A percentile compares a stretch with the other conserved stretches of the same genome.
These are phyloP conservation scores for Tolypocladium album DNA, from an alignment of 2,329 filamentous ascomycete species.

Conservation along the genomic window DNA sequence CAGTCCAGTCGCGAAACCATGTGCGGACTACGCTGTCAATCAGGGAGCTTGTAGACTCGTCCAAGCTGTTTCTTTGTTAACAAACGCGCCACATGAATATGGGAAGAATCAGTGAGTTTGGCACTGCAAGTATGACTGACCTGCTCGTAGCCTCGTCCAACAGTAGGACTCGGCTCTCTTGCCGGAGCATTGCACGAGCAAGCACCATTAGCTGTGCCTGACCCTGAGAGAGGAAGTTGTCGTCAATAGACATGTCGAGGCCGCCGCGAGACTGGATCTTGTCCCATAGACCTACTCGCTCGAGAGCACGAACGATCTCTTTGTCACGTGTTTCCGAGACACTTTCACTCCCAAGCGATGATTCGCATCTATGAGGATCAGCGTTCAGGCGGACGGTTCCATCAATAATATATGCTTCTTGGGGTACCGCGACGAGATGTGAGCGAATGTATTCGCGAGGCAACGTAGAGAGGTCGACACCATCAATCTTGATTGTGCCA, in stretches of 20 bases:
- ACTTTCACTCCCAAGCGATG: not conserved
- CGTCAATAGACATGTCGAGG: slow-evolving; percentile 21
- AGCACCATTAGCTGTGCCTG: slow-evolving; percentile 40
- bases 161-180: slow-evolving; percentile 26
- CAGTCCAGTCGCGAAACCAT: slow-evolving; percentile 28
- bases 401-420: slow-evolving; percentile 36
- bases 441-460: slow-evolving; percentile 30
- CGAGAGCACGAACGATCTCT: slow-evolving; percentile 27
- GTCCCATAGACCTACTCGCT: slow-evolving; percentile 30
- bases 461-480: slow-evolving; percentile 26
- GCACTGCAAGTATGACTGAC: slow-evolving; percentile 5
- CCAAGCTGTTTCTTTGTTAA: slow-evolving; percentile 4
- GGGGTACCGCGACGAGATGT: slow-evolving; percentile 33
- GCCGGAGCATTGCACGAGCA: slow-evolving; percentile 34
- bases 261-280: slow-evolving; percentile 25
- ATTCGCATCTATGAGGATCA: slow-evolving; percentile 22
- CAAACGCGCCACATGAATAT: too few species aligned
- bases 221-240: slow-evolving; percentile 28
- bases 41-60: slow-evolving; percentile 6
- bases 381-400: slow-evolving; percentile 36
- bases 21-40: slow-evolving; percentile 6
- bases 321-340: slow-evolving; percentile 15
- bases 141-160: slow-evolving; percentile 30
- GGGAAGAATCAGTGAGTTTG: not conserved
- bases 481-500: slow-evolving; percentile 31